Evolutionary conservation across 2,329 filamentous ascomycete species (phyloP).

Genomic region (Aspergillus sergii): DNA sequence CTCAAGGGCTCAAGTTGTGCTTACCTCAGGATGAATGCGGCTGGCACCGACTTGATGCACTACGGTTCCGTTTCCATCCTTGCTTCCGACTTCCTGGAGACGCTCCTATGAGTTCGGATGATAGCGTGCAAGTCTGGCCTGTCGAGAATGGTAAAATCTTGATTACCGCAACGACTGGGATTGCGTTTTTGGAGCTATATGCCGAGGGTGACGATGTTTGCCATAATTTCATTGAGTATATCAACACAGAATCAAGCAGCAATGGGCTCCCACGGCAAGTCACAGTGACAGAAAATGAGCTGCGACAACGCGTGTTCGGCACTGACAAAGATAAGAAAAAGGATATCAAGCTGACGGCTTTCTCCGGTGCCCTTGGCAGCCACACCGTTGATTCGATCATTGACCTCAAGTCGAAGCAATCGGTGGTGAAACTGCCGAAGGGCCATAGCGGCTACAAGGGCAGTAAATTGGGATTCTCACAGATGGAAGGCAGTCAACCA

Average conservation of each 20-base stretch:
- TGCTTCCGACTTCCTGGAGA: slow-evolving; percentile 86
- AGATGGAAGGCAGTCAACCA: slow-evolving; percentile 69
- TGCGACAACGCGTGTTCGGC: slow-evolving; percentile 72
- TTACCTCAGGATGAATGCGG: slow-evolving; percentile 78
- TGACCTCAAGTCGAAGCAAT: slow-evolving; percentile 69
- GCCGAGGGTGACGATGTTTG: slow-evolving; percentile 79
- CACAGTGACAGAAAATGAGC: slow-evolving; percentile 71
- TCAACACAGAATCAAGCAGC: slow-evolving; percentile 61
- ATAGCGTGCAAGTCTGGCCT: slow-evolving; percentile 82
- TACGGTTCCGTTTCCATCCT: slow-evolving; percentile 88
- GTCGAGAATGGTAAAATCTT: slow-evolving; percentile 76
- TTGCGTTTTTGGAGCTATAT: slow-evolving; percentile 84
- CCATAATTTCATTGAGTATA: slow-evolving; percentile 78
- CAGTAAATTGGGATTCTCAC: slow-evolving; percentile 71
- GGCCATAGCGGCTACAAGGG: slow-evolving; percentile 75
- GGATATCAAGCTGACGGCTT: slow-evolving; percentile 69
- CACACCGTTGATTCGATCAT: slow-evolving; percentile 78
- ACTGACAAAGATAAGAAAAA: slow-evolving; percentile 68
- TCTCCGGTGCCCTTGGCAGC: slow-evolving; percentile 73
- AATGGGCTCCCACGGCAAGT: slow-evolving; percentile 70
- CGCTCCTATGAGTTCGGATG: slow-evolving; percentile 63
- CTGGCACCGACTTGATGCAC: slow-evolving; percentile 87
- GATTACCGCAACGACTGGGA: slow-evolving; percentile 76
- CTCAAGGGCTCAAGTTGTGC: slow-evolving; percentile 73
- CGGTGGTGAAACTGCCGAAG: slow-evolving; percentile 73